These are phyloP conservation scores for Crucihimalaya himalaica DNA, from an alignment of 345 rosid species.

Conservation along the genomic window DNA sequence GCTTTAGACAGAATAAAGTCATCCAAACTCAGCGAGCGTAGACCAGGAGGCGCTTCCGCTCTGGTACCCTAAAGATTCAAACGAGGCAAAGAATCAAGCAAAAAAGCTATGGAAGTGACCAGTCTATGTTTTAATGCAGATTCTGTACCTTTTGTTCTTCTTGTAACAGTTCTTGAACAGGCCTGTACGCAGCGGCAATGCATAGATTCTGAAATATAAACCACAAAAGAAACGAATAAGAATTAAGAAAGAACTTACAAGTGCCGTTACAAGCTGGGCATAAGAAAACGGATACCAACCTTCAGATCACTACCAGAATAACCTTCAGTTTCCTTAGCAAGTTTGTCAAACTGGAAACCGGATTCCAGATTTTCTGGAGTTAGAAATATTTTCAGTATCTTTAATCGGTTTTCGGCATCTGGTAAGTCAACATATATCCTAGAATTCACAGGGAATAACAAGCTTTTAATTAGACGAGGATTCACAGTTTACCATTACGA, in stretches of 20 bases:
- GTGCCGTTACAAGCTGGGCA: not conserved
- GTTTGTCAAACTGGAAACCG: slow-evolving; percentile 59
- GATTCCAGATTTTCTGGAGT: slow-evolving; percentile 62
- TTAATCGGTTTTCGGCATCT: slow-evolving; percentile 80
- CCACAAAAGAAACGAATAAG: slow-evolving; percentile 11
- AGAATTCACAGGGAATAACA: slow-evolving; percentile 28
- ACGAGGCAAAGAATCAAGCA: slow-evolving; percentile 5
- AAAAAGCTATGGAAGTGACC: not conserved
- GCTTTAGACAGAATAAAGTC: slow-evolving; percentile 81
- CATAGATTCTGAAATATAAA: slow-evolving; percentile 73
- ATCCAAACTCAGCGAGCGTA: slow-evolving; percentile 72
- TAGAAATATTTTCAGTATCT: slow-evolving; percentile 78
- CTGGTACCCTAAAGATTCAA: slow-evolving; percentile 46
- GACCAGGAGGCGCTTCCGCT: slow-evolving; percentile 40
- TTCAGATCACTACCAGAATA: slow-evolving; percentile 98
- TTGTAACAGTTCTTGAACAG: slow-evolving; percentile 87
- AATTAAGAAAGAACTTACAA: not conserved
- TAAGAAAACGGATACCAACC: slow-evolving; percentile 46
- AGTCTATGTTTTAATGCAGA: not conserved
- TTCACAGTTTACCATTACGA: not conserved
- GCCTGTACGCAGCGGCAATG: slow-evolving; percentile 95
- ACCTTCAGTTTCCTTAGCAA: slow-evolving; percentile 86
- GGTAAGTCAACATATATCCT: slow-evolving; percentile 95
- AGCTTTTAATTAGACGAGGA: not conserved
- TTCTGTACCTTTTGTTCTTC: slow-evolving; percentile 63